Evolutionary conservation across 352 stramenopile species (phyloP), one percentile per base, ranked within the genome.

Genomic region (Peronospora tabacina): DNA sequence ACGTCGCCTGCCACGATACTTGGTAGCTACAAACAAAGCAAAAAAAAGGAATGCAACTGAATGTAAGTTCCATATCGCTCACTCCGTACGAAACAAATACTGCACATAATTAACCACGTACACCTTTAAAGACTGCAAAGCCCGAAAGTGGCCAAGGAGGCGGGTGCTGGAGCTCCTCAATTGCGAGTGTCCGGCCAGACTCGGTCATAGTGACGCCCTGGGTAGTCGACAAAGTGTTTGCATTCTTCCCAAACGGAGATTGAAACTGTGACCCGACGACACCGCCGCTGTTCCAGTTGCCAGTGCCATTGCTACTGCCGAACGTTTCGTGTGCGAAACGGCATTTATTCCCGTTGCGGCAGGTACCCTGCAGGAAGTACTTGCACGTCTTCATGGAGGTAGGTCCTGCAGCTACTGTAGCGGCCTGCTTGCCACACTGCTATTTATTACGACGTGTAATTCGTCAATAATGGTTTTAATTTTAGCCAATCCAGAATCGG

Each of bases 321-420:
- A 45, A 47, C 0, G 63, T 37, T 3, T 68, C 67, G 53, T 87
- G 76, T 10, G 68, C 72, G 58, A 86, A 88, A 52, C 70, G 74
- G 60, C 77, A 88, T 52, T 59, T 71, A 58, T 55, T 67, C 58
- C 77, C 77, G 46, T 86, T 86, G 66, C 74, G 74, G 61, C 77
- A 88, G 10, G 51, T 82, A 52, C 77, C 77, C 56, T 84, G 72
- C 20, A 64, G 45, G 60, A 82, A 88, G 61, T 86, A 88, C 61
- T 74, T 76, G 69, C 77, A 88, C 38, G 28, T 32, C 61, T 62
- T 56, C 50, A 24, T 12, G 22, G 5, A 26, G 3, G 3, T 6
- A n/a, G n/a, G n/a, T n/a, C n/a, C n/a, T n/a, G n/a, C n/a, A n/a
- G n/a, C n/a, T n/a, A n/a, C n/a, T n/a, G n/a, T n/a, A 26, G 7